Evolutionary conservation across 768 basidiomycete species (phyloP).

Genomic region (Rhizopogon vinicolor): DNA sequence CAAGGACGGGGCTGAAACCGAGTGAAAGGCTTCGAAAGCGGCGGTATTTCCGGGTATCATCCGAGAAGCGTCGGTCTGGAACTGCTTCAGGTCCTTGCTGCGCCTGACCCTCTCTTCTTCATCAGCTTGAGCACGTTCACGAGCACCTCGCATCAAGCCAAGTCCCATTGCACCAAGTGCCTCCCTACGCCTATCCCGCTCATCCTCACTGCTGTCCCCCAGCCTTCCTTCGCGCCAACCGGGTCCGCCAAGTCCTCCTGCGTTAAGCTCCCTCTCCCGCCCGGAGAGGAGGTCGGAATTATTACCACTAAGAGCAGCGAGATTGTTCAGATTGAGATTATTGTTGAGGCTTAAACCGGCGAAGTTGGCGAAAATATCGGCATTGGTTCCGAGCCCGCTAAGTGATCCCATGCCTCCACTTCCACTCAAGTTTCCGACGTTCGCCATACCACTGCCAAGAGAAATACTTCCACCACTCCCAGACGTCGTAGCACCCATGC

Average conservation of each 20-base stretch:
- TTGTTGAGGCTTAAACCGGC: slow-evolving; percentile 26
- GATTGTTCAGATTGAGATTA: slow-evolving; percentile 20
- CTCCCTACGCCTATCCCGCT: slow-evolving; percentile 38
- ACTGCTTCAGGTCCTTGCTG: slow-evolving; percentile 45
- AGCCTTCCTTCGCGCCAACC: slow-evolving; percentile 33
- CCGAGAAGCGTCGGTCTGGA: slow-evolving; percentile 31
- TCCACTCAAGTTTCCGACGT: slow-evolving; percentile 18
- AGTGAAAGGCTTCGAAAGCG: slow-evolving; percentile 79
- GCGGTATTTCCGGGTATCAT: slow-evolving; percentile 38
- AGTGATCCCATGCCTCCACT: slow-evolving; percentile 23
- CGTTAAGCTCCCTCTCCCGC: slow-evolving; percentile 36
- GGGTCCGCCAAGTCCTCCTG: slow-evolving; percentile 39
- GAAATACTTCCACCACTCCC: slow-evolving; percentile 23
- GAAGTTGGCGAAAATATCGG: slow-evolving; percentile 23
- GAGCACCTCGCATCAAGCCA: slow-evolving; percentile 42
- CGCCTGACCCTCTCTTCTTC: slow-evolving; percentile 48
- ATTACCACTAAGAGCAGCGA: slow-evolving; percentile 18
- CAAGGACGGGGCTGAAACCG: slow-evolving; percentile 32
- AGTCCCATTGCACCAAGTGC: slow-evolving; percentile 39
- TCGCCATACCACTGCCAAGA: slow-evolving; percentile 20
- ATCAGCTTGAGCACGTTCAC: slow-evolving; percentile 63
- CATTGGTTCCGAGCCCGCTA: slow-evolving; percentile 20
- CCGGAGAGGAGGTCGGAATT: slow-evolving; percentile 29
- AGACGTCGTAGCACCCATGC: slow-evolving; percentile 42
- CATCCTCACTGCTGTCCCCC: slow-evolving; percentile 28